phyloP scores from a whole-genome alignment of 2,329 filamentous ascomycete genomes.

The Zasmidium cellare region DNA sequence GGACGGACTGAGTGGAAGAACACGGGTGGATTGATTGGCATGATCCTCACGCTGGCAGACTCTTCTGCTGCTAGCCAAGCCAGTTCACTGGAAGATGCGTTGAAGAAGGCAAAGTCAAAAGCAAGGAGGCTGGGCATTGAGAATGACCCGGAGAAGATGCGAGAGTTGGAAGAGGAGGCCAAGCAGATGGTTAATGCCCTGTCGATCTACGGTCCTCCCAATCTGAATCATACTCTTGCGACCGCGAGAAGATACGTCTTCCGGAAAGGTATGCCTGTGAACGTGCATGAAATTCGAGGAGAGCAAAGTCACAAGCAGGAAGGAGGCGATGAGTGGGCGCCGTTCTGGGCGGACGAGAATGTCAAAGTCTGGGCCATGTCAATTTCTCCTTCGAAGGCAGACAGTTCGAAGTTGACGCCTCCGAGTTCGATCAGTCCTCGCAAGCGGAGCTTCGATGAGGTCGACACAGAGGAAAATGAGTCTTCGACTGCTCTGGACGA shows the following conservation, averaged over 20 bases:
- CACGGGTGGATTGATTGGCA: slow-evolving; percentile 78
- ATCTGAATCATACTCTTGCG: slow-evolving; percentile 78
- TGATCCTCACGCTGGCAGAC: slow-evolving; percentile 82
- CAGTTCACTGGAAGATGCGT: slow-evolving; percentile 43
- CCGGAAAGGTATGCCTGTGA: slow-evolving; percentile 75
- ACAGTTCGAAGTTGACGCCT: slow-evolving; percentile 5
- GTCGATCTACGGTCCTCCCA: slow-evolving; percentile 76
- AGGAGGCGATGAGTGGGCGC: slow-evolving; percentile 41
- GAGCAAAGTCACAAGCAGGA: slow-evolving; percentile 29
- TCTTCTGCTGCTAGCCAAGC: slow-evolving; percentile 50
- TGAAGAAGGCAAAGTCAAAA: slow-evolving; percentile 34
- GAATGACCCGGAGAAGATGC: slow-evolving; percentile 26
- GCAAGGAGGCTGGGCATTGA: slow-evolving; percentile 34
- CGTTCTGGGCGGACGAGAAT: slow-evolving; percentile 73
- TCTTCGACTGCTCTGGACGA: slow-evolving; percentile 31
- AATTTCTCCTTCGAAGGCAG: slow-evolving; percentile 38
- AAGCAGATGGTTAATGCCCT: slow-evolving; percentile 44
- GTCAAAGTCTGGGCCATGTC: slow-evolving; percentile 85
- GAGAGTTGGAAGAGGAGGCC: slow-evolving; percentile 30
- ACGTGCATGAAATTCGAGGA: slow-evolving; percentile 63
- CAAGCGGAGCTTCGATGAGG: slow-evolving; percentile 38
- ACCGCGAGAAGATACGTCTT: slow-evolving; percentile 83
- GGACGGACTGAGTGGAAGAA: slow-evolving; percentile 74
- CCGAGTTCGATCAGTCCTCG: slow-evolving; percentile 27
- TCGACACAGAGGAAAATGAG: slow-evolving; percentile 32